Evolutionary conservation across 2,329 filamentous ascomycete genomes (phyloP).

Genomic region (Phialemoniopsis sp.): DNA sequence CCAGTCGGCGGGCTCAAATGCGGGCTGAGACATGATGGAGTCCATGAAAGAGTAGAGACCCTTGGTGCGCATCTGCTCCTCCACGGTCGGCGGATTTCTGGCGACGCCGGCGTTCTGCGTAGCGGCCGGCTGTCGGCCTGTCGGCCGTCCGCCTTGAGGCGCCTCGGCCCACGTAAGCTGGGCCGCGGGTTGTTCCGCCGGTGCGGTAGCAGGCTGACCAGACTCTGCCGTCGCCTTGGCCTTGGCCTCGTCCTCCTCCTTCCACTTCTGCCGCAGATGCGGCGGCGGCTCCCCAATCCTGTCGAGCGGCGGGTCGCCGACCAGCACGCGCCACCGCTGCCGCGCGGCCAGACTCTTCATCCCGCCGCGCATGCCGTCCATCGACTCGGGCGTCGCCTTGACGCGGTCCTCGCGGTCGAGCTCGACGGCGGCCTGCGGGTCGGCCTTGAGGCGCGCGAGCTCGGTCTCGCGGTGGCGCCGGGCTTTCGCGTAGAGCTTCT

Average conservation of each 20-base stretch:
- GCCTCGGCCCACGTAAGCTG: too few relatives aligned
- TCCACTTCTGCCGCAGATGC: background rate
- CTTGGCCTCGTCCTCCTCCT: background rate
- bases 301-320: slow-evolving; percentile 21
- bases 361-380: slow-evolving; percentile 40
- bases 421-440: slow-evolving; percentile 43
- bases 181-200: background rate
- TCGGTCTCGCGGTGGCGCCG: slow-evolving; percentile 47
- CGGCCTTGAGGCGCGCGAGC: slow-evolving; percentile 39
- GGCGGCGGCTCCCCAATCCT: slow-evolving; percentile 1
- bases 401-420: slow-evolving; percentile 45
- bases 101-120: slow-evolving; percentile 5
- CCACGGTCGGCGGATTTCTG: slow-evolving; percentile 2
- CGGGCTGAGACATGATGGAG: slow-evolving; percentile 29
- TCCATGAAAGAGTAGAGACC: slow-evolving; percentile 20
- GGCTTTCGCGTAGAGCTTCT: slow-evolving; percentile 49
- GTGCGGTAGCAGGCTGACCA: background rate
- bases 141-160: slow-evolving; percentile 3
- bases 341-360: slow-evolving; percentile 42
- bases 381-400: slow-evolving; percentile 37
- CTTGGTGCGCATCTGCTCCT: background rate
- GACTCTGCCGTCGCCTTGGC: background rate
- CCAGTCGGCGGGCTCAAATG: slow-evolving; percentile 28
- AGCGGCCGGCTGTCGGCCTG: slow-evolving; percentile 2
- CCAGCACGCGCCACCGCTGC: slow-evolving; percentile 47